A percentile compares a stretch with the other conserved stretches of the same genome.
Conservation (phyloP, 352 stramenopile species). For the Phytophthora pistaciae region DNA sequence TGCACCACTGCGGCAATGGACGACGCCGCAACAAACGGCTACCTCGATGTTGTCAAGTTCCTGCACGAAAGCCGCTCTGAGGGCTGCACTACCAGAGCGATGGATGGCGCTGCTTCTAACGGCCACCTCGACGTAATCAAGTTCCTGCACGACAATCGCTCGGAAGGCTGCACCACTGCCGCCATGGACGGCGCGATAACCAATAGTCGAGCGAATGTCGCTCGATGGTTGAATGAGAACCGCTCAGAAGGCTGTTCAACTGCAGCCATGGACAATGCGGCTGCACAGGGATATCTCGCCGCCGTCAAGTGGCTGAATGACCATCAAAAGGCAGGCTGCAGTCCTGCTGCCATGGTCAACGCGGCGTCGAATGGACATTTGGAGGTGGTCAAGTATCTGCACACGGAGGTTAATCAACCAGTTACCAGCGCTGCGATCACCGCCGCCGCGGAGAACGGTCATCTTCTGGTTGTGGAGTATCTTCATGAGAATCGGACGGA, state of each 20-base stretch:
- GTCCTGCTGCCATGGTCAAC: slow-evolving; percentile 17
- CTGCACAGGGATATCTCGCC: slow-evolving; percentile 1
- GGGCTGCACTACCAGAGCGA: slow-evolving; percentile 20
- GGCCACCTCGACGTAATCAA: slow-evolving; percentile 11
- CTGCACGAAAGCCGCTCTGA: slow-evolving; percentile 24
- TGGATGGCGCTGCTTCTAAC: slow-evolving; percentile 21
- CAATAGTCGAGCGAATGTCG: slow-evolving; percentile 13
- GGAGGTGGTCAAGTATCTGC: slow-evolving; percentile 33
- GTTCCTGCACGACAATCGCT: slow-evolving; percentile 24
- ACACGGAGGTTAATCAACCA: slow-evolving; percentile 10
- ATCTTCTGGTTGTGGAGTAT: slow-evolving; percentile 20
- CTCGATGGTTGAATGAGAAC: slow-evolving; percentile 17
- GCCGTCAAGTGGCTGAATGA: slow-evolving; percentile 27
- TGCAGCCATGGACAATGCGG: slow-evolving; percentile 30
- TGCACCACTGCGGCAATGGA: slow-evolving; percentile 30
- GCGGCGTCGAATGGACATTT: slow-evolving; percentile 27
- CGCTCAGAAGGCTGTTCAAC: slow-evolving; percentile 26
- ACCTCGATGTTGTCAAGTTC: slow-evolving; percentile 3
- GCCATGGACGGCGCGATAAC: slow-evolving; percentile 24
- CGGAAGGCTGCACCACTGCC: slow-evolving; percentile 20
- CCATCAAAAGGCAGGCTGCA: slow-evolving; percentile 26
- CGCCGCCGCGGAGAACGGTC: slow-evolving; percentile 22
- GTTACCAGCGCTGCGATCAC: slow-evolving; percentile 20
- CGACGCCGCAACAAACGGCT: slow-evolving; percentile 9
- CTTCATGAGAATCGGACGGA: slow-evolving; percentile 16